Evolutionary conservation across 208 protist genomes (phyloP), one percentile per base, ranked within the genome.

Genomic region (Acanthamoeba castellanii): DNA sequence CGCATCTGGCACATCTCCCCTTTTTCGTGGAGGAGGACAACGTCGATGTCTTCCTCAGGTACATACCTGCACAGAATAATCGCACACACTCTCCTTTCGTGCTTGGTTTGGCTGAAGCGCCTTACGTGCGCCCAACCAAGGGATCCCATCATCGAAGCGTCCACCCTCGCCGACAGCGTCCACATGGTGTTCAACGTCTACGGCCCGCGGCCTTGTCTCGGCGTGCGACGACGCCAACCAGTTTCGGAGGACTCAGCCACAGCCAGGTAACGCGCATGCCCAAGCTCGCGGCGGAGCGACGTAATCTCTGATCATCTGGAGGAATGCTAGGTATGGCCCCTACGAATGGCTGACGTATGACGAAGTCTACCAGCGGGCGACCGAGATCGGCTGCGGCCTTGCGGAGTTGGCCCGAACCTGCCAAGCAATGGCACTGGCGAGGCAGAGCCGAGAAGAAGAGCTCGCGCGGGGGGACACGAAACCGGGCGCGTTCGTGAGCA

Each of bases 401-500:
- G 55, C 52, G 27, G 22, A 22, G 45, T 6, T 64, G 25, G 37
- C 37, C 27, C 30, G 30, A 6, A n/a, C 20, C 74, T 5, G 16
- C 55, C 20, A 89, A 22, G 55, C 2, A 42, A 22, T 30, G 37
- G 22, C 18, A 42, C 20, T 30, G 37, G 22, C 72, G 30, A 27
- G 4, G 13, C 30, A 11, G 32, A 27, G 18, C 37, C 11, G 18
- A 30, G 42, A 82, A 45, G 30, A 14, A 27, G 37, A 25, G 55
- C 7, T 59, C 4, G 42, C 18, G 30, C 25, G 8, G 25, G 9
- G 30, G 61, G 25, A 50, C 14, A 8, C 9, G 27, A 70, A 70
- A 7, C 61, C 61, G 61, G 61, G 61, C 61, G n/a, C 61, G 0
- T 34, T 70, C 32, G 57, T 96, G 55, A 94, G 85, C 47, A 95